Evolutionary conservation across 164 flowering plant genomes (phyloP).

Genomic region (Chloranthus sessilifolius): DNA sequence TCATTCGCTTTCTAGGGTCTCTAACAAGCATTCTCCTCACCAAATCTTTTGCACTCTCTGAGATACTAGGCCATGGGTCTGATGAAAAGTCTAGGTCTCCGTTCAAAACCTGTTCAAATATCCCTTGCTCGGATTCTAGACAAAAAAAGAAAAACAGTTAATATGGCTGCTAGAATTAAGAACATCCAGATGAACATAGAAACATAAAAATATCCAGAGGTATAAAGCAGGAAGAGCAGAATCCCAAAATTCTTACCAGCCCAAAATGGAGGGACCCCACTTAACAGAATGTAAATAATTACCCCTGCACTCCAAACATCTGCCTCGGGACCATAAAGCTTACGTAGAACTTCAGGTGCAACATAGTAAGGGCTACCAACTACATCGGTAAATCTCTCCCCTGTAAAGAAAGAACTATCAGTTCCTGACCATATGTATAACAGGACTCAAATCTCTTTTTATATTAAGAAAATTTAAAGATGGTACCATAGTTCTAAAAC

Average conservation of each 20-base stretch:
- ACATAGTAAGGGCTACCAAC: conserved; percentile 90
- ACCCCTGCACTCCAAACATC: conserved; percentile 93
- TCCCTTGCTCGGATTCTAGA: conserved; percentile 59
- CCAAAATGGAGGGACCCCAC: conserved; percentile 90
- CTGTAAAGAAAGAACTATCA: conserved; percentile 27
- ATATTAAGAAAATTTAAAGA: no score
- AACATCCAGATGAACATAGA: no score
- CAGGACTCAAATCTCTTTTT: no score
- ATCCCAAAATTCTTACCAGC: conserved; percentile 43
- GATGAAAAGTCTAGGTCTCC: conserved; percentile 61
- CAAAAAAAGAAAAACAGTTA: background rate
- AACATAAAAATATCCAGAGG: no score
- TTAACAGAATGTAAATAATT: conserved; percentile 56
- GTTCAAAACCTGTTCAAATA: conserved; percentile 64
- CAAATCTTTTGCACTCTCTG: conserved; percentile 70
- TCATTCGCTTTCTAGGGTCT: conserved; percentile 55
- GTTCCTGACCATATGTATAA: background rate
- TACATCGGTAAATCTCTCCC: conserved; percentile 58
- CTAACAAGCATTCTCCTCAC: conserved; percentile 58
- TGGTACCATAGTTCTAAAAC: no score
- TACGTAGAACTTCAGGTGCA: conserved; percentile 68
- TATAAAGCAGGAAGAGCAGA: background rate
- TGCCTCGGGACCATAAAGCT: conserved; percentile 63
- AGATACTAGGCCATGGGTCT: conserved; percentile 75
- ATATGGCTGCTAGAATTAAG: background rate